phyloP scores from a whole-genome alignment of 2,329 filamentous ascomycete species.

The Hypoxylon sp. region DNA sequence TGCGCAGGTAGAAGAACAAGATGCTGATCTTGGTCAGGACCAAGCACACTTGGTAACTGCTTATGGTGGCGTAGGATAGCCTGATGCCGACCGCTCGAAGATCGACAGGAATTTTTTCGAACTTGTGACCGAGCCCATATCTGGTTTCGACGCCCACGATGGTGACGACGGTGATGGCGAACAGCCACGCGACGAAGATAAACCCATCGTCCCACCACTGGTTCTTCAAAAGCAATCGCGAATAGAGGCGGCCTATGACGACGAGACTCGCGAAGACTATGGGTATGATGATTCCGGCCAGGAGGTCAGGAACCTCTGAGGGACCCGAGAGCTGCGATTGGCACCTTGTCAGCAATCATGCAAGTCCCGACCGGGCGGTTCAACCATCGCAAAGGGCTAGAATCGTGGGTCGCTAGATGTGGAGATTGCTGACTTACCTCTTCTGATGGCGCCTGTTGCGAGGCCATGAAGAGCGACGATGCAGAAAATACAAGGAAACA shows the following conservation, averaged over 20 bases:
- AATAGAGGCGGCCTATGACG: conserved; percentile 33
- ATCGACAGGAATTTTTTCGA: conserved; percentile 26
- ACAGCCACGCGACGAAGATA: conserved; percentile 32
- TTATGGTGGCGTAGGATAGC: conserved; percentile 30
- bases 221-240: conserved; percentile 29
- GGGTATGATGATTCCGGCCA: conserved; percentile 31
- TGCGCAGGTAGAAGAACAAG: conserved; percentile 35
- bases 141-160: conserved; percentile 31
- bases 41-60: conserved; percentile 26
- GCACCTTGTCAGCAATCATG: conserved; percentile 16
- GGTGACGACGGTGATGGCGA: conserved; percentile 31
- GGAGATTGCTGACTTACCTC: conserved; percentile 32
- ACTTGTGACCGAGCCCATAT: conserved; percentile 32
- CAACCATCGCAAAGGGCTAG: conserved; percentile 4
- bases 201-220: conserved; percentile 35
- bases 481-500: conserved; percentile 7
- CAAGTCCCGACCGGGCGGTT: conserved; percentile 12
- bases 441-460: conserved; percentile 13
- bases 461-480: conserved; percentile 24
- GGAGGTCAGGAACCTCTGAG: conserved; percentile 30
- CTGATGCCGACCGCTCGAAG: conserved; percentile 31
- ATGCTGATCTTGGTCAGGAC: conserved; percentile 35
- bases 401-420: conserved; percentile 6
- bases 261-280: conserved; percentile 30
- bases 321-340: conserved; percentile 28